Percentiles rank a stretch among this genome's conserved stretches.
These are phyloP conservation scores for Hypomontagnella monticulosa DNA, from an alignment of 495 filamentous ascomycete species.

Conservation along the genomic window DNA sequence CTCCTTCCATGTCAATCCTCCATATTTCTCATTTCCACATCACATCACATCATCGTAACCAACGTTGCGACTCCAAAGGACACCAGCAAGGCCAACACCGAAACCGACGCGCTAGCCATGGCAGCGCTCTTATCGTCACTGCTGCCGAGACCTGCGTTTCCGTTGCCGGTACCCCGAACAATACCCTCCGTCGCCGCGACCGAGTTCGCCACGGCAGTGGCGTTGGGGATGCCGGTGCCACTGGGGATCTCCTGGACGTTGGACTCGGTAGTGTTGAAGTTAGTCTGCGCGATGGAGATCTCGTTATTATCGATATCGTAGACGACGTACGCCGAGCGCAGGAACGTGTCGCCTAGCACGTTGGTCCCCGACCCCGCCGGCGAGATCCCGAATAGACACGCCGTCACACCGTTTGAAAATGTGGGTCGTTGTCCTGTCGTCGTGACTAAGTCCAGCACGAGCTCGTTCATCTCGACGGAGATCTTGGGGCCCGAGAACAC, in stretches of 20 bases:
- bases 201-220: constrained; percentile 71
- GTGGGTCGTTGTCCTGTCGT: constrained; percentile 58
- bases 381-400: constrained; percentile 81
- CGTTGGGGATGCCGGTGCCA: constrained; percentile 74
- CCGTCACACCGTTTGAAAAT: constrained; percentile 68
- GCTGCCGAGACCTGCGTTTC: constrained; percentile 27
- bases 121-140: constrained; percentile 12
- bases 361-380: constrained; percentile 71
- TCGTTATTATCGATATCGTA: constrained; percentile 90
- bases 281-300: constrained; percentile 86
- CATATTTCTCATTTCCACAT: background rate
- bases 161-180: constrained; percentile 28
- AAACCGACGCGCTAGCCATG: background rate
- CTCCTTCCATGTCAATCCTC: background rate
- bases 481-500: constrained; percentile 75
- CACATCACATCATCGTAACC: constrained; percentile 18
- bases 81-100: constrained; percentile 20
- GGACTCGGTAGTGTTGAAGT: constrained; percentile 75
- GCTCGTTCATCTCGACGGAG: constrained; percentile 75
- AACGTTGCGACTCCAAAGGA: constrained; percentile 23
- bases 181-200: constrained; percentile 63
- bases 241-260: constrained; percentile 77
- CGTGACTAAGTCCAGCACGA: constrained; percentile 73
- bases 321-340: constrained; percentile 90
- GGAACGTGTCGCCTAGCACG: constrained; percentile 91